A percentile compares a stretch with the other conserved stretches of the same genome.
These are phyloP conservation scores for Calonectria ilicicola DNA, from an alignment of 2,329 filamentous ascomycete species.

Conservation along the genomic window DNA sequence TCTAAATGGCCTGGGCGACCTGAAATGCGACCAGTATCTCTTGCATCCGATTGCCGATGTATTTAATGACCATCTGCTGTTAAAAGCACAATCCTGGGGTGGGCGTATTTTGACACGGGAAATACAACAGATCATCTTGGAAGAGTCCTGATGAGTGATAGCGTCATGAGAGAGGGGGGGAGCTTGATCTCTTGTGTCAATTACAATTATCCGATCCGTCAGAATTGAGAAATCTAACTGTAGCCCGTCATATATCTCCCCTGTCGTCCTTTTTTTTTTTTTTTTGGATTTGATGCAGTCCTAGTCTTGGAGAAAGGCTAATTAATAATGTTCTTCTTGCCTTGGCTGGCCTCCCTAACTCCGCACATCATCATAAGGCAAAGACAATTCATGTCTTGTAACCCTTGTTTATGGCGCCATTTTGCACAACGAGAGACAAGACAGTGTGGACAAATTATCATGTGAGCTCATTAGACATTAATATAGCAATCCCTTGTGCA, in stretches of 20 bases:
- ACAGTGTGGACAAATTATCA: neutral
- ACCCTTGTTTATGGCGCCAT: neutral
- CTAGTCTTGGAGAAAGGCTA: neutral
- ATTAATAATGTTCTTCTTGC: too few relatives aligned
- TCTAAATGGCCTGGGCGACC: neutral
- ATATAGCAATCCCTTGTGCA: neutral
- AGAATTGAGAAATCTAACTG: neutral
- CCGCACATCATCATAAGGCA: neutral
- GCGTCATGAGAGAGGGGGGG: too few relatives aligned
- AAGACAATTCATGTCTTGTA: neutral
- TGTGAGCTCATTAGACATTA: slow-evolving; percentile 23
- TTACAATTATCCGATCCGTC: neutral
- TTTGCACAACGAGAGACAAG: neutral
- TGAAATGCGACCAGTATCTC: slow-evolving; percentile 1
- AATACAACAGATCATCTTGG: too few relatives aligned
- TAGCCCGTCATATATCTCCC: neutral
- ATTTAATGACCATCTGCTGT: too few relatives aligned
- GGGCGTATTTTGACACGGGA: neutral
- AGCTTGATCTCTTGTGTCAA: neutral
- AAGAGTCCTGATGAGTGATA: neutral
- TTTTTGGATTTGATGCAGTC: neutral
- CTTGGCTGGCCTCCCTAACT: neutral
- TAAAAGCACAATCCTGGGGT: neutral
- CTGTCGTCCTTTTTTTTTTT: neutral
- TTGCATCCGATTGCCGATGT: neutral